phyloP scores from a whole-genome alignment of 768 basidiomycete genomes.

The Mycena chlorophos region DNA sequence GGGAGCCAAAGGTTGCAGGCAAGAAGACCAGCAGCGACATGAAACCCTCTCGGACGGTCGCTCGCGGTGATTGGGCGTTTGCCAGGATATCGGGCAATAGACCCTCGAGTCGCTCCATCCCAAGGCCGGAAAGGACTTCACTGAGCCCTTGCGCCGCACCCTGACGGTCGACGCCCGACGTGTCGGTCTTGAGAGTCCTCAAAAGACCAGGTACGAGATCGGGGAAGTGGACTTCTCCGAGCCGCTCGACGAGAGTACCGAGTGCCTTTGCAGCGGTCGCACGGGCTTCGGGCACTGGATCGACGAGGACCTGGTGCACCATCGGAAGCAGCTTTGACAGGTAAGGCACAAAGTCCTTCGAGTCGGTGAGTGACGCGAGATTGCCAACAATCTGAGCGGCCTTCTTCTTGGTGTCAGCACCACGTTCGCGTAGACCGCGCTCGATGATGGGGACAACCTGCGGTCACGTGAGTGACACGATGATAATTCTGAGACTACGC shows the following conservation, averaged over 20 bases:
- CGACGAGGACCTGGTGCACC: slow-evolving; percentile 89
- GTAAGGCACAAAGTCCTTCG: slow-evolving; percentile 94
- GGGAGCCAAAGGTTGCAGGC: slow-evolving; percentile 92
- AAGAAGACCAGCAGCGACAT: slow-evolving; percentile 96
- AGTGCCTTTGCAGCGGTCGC: slow-evolving; percentile 96
- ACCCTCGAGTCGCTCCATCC: slow-evolving; percentile 96
- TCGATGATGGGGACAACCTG: slow-evolving; percentile 95
- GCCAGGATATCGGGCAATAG: slow-evolving; percentile 91
- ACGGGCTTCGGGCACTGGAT: slow-evolving; percentile 96
- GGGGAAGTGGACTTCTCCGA: slow-evolving; percentile 94
- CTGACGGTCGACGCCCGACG: slow-evolving; percentile 94
- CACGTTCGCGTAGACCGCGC: slow-evolving; percentile 86
- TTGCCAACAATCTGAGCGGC: slow-evolving; percentile 98
- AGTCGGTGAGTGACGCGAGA: slow-evolving; percentile 83
- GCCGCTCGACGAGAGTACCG: slow-evolving; percentile 92
- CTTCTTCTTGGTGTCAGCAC: slow-evolving; percentile 93
- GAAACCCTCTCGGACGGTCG: slow-evolving; percentile 95
- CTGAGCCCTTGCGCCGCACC: slow-evolving; percentile 97
- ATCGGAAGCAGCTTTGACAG: slow-evolving; percentile 85
- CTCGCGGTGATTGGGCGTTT: slow-evolving; percentile 84
- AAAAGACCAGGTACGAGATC: slow-evolving; percentile 90
- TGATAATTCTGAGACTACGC: slow-evolving; percentile 26
- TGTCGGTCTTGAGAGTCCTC: slow-evolving; percentile 86
- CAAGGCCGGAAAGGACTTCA: slow-evolving; percentile 92
- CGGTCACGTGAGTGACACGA: slow-evolving; percentile 2